These are phyloP conservation scores for Epichloe sylvatica DNA, from an alignment of 2,329 filamentous ascomycete genomes.

Conservation along the genomic window DNA sequence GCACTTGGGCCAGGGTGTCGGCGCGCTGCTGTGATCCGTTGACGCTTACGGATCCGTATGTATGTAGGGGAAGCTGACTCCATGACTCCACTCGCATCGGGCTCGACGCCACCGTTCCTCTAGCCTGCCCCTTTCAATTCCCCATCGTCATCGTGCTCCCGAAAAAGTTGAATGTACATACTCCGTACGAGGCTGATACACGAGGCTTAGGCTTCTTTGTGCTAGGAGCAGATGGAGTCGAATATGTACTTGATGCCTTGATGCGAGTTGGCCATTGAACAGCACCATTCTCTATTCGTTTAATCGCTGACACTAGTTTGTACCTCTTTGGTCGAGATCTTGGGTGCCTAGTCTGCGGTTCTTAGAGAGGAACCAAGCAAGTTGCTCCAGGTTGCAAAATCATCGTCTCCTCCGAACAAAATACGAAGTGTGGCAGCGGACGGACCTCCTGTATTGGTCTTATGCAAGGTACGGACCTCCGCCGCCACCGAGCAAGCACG, in stretches of 20 bases:
- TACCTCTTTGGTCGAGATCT: no score
- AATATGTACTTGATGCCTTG: neutral
- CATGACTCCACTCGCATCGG: neutral
- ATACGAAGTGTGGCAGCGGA: neutral
- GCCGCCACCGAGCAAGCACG: neutral
- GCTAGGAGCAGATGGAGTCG: neutral
- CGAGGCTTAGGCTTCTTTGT: neutral
- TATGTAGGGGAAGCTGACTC: neutral
- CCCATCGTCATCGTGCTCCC: no score
- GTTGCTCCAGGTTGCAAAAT: no score
- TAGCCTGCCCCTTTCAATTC: neutral
- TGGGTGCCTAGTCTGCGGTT: no score
- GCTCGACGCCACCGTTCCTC: neutral
- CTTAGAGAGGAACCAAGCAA: no score
- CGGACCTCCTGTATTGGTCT: neutral
- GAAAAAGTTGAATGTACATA: no score
- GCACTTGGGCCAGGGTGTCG: neutral
- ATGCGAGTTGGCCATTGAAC: no score
- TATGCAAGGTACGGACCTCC: conserved; percentile 1
- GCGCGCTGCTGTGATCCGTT: neutral
- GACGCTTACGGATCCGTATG: neutral
- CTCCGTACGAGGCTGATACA: no score
- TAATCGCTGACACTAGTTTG: no score
- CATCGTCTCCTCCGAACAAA: neutral
- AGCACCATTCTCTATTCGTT: no score